Evolutionary conservation across 495 filamentous ascomycete species (phyloP).

Genomic region (Aspergillus ostianus): DNA sequence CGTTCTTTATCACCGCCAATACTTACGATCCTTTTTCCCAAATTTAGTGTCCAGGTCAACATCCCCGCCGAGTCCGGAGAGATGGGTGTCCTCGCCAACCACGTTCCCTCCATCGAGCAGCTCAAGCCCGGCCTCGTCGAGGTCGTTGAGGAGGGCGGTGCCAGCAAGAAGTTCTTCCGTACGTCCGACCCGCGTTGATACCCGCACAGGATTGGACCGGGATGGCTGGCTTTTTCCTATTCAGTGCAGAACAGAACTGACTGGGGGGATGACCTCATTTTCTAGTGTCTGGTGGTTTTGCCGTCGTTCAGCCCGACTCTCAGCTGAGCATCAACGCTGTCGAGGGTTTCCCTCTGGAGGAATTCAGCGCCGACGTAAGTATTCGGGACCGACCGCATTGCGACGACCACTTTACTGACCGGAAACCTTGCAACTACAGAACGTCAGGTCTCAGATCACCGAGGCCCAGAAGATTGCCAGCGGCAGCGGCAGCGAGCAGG

Average conservation of each 20-base stretch:
- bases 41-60: constrained; percentile 90
- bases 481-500: constrained; percentile 91
- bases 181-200: constrained; percentile 44
- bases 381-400: constrained; percentile 2
- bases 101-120: constrained; percentile 99
- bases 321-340: constrained; percentile 96
- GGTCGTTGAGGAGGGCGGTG: constrained; percentile 87
- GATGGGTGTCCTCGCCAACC: constrained; percentile 98
- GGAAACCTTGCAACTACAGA: constrained; percentile 21
- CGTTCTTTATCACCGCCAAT: constrained; percentile 18
- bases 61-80: constrained; percentile 96
- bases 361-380: constrained; percentile 83
- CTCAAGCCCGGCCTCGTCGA: constrained; percentile 94
- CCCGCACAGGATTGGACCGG: constrained; percentile 10
- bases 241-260: constrained; percentile 21
- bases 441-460: constrained; percentile 59
- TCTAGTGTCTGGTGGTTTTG: constrained; percentile 93
- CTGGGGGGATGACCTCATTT: constrained; percentile 4
- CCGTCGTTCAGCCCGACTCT: constrained; percentile 93
- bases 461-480: constrained; percentile 94
- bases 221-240: background rate
- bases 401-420: constrained; percentile 14
- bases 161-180: constrained; percentile 99
- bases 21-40: constrained; percentile 36
- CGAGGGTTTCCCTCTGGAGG: constrained; percentile 89